Conservation (phyloP, 805 yeast species). For the Candida krabiensis region DNA sequence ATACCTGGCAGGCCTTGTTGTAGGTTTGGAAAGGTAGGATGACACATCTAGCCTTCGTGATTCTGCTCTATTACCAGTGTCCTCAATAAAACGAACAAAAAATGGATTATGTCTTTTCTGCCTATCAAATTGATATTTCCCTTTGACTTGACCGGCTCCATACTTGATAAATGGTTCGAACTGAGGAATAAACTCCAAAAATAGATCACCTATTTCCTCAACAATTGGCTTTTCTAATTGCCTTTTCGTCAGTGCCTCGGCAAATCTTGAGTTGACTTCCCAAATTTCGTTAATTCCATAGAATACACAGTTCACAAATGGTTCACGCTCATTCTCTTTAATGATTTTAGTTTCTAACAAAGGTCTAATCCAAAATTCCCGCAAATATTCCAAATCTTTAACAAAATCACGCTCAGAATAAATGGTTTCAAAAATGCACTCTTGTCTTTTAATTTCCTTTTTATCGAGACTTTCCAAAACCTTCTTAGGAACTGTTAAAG, state of each 20-base stretch:
- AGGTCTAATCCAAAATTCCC: conserved; percentile 94
- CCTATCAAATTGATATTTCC: conserved; percentile 91
- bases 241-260: conserved; percentile 85
- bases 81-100: conserved; percentile 92
- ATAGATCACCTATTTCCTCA: conserved; percentile 81
- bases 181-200: conserved; percentile 76
- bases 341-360: conserved; percentile 82
- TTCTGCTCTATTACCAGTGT: conserved; percentile 81
- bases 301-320: conserved; percentile 88
- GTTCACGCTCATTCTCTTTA: conserved; percentile 85
- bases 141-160: conserved; percentile 93
- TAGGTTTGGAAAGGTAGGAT: conserved; percentile 91
- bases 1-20: conserved; percentile 93
- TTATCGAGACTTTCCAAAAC: conserved; percentile 78
- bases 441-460: conserved; percentile 88
- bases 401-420: conserved; percentile 95
- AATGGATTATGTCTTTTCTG: conserved; percentile 88
- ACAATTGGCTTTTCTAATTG: conserved; percentile 86
- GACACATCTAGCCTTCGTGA: conserved; percentile 87
- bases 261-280: conserved; percentile 76
- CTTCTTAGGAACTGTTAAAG: conserved; percentile 81
- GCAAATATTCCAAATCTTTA: conserved; percentile 86
- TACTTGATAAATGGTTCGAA: conserved; percentile 92
- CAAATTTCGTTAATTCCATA: conserved; percentile 86
- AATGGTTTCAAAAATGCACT: conserved; percentile 88